Evolutionary conservation across 176 grass and related monocot genomes (phyloP).

Genomic region (Triticum timopheevii): DNA sequence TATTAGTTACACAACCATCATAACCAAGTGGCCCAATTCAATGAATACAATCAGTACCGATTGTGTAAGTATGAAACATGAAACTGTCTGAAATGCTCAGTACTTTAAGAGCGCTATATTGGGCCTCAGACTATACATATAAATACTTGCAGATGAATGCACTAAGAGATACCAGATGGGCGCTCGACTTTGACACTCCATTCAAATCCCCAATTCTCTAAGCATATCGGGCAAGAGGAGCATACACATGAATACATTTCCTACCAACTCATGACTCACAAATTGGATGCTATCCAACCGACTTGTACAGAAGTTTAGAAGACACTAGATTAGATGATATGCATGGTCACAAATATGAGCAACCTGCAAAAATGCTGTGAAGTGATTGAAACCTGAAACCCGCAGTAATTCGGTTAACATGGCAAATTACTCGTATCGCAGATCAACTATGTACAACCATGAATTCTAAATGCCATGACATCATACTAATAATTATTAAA

Average conservation of each 20-base stretch:
- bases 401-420: background rate
- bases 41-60: background rate
- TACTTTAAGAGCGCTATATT: background rate
- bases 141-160: background rate
- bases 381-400: background rate
- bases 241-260: constrained; percentile 7
- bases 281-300: background rate
- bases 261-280: constrained; percentile 34
- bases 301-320: background rate
- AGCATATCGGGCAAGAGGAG: constrained; percentile 27
- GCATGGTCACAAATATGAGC: background rate
- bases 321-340: constrained; percentile 12
- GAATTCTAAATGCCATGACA: background rate
- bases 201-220: constrained; percentile 2
- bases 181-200: background rate
- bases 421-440: background rate
- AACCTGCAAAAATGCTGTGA: constrained; percentile 33
- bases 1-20: background rate
- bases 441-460: background rate
- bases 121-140: no score
- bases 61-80: background rate
- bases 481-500: background rate
- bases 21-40: background rate
- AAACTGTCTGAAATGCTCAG: constrained; percentile 3
- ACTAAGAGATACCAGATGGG: background rate